Evolutionary conservation across 192 early-diverging fungal species (phyloP), one percentile per base, ranked within the genome.

Genomic region (Coemansia sp.): DNA sequence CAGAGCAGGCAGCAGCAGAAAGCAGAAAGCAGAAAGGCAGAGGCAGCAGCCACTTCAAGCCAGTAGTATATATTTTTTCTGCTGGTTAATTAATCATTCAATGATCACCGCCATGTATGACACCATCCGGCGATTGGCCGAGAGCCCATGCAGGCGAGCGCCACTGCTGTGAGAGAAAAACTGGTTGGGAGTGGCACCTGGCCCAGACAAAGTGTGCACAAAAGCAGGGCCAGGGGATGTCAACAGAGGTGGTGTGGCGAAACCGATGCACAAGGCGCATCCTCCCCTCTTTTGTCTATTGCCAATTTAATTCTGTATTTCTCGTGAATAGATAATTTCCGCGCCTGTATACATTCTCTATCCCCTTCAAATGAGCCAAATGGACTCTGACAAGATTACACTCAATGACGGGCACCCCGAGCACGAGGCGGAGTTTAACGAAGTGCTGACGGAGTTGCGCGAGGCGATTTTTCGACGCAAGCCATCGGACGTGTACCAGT

Each of bases 401-500:
- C 69, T 80, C 34, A 80, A 63, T 65, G 72, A 80, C 43, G 55
- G 33, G n/a, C 65, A 67, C 53, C 39, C 68, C 26, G 77, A 80
- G 63, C 72, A 80, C 69, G 74, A 82, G 60, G 62, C 79, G 9
- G 82, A 79, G 51, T 88, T 85, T 68, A 74, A 76, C 60, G 83
- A 80, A 53, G 84, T 97, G 38, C 78, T 97, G 39, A 86, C 90
- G 65, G 95, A 96, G 67, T 83, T 97, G 36, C 91, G 91, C 78
- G 82, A 88, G 62, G 88, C 88, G 46, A 85, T 97, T 28, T 85
- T 89, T 53, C 78, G 87, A 63, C 76, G 77, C 33, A 90, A 93
- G 61, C 95, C 95, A 6, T 71, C 88, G 39, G 95, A 98, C 81
- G 89, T 95, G 53, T 87, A 92, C 73, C 91, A 94, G 83, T 98